Evolutionary conservation across 805 yeast species (phyloP), one percentile per base, ranked within the genome.

Genomic region (Starmerella tilneyi): DNA sequence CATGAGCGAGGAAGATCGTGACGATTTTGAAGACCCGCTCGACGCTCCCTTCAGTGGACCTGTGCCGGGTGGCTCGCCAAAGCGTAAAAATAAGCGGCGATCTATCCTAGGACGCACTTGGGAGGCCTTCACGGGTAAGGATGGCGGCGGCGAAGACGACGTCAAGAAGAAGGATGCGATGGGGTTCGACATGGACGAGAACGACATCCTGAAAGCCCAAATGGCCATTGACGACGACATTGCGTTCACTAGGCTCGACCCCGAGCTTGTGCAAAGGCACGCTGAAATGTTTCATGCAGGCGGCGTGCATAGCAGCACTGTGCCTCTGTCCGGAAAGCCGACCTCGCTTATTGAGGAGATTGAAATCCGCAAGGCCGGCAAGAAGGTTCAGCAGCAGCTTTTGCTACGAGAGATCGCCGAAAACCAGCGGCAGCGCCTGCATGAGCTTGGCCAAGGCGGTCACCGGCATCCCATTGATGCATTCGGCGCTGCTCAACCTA

Each of bases 331-430:
- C 13, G 52, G 56, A 7, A 56, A 55, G 33, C 56, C 62, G 0
- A 58, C 59, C 15, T 61, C 67, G 11, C 51, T 63, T n/a, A 60
- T 63, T 26, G 67, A 63, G 47, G 67, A 63, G 45, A 49, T 63
- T 27, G 67, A 63, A 45, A 53, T 61, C 28, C 59, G 67, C 23
- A 63, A 63, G 44, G 57, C 58, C 19, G 65, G 61, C 28, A 46
- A 57, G 16, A 45, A 43, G 31, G 51, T 56, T 2, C 64, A 60
- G 46, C 53, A 47, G 16, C 45, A 49, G 22, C 50, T 53, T 15
- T 50, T 61, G 20, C 35, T 41, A 9, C 46, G 55, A 9, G 64
- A 60, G n/a, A 51, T 50, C 5, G 53, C 44, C 5, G 47, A 50
- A 15, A 39, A 46, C 31, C 56, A 51, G 33, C 38, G 54, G 12